phyloP scores from a whole-genome alignment of 805 yeast species.

The Yarrowia sp. region DNA sequence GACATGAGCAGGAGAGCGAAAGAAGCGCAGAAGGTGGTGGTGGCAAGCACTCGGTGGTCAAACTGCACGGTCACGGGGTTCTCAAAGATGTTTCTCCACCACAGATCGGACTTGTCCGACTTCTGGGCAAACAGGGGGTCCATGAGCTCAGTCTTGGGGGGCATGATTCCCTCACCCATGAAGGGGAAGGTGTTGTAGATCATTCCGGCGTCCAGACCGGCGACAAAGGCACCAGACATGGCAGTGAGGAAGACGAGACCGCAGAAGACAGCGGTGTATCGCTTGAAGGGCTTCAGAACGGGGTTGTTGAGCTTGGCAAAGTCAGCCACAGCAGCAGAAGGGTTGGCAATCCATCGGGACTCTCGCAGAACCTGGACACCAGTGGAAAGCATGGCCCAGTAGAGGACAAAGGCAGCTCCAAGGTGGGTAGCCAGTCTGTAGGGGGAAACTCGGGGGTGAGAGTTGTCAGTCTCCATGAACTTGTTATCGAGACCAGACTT shows the following conservation, averaged over 20 bases:
- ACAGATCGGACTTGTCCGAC: slow-evolving; percentile 70
- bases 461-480: slow-evolving; percentile 74
- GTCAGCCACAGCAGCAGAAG: slow-evolving; percentile 60
- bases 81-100: slow-evolving; percentile 93
- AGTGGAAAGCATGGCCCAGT: slow-evolving; percentile 88
- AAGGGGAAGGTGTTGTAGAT: slow-evolving; percentile 95
- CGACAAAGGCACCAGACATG: slow-evolving; percentile 97
- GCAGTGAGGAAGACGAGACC: slow-evolving; percentile 85
- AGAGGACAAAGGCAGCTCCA: slow-evolving; percentile 88
- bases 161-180: slow-evolving; percentile 82
- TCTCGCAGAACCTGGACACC: slow-evolving; percentile 86
- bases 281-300: slow-evolving; percentile 63
- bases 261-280: slow-evolving; percentile 62
- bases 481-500: slow-evolving; percentile 88
- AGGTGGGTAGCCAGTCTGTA: slow-evolving; percentile 92
- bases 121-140: slow-evolving; percentile 73
- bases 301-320: slow-evolving; percentile 70
- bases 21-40: slow-evolving; percentile 75
- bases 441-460: slow-evolving; percentile 97
- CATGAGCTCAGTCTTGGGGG: slow-evolving; percentile 78
- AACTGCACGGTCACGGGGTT: slow-evolving; percentile 96
- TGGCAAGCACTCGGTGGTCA: slow-evolving; percentile 85
- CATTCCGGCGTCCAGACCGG: slow-evolving; percentile 97
- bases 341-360: slow-evolving; percentile 68
- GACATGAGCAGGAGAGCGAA: slow-evolving; percentile 76